These are phyloP conservation scores for Houttuynia cordata DNA, from an alignment of 164 flowering plant species.

Conservation along the genomic window DNA sequence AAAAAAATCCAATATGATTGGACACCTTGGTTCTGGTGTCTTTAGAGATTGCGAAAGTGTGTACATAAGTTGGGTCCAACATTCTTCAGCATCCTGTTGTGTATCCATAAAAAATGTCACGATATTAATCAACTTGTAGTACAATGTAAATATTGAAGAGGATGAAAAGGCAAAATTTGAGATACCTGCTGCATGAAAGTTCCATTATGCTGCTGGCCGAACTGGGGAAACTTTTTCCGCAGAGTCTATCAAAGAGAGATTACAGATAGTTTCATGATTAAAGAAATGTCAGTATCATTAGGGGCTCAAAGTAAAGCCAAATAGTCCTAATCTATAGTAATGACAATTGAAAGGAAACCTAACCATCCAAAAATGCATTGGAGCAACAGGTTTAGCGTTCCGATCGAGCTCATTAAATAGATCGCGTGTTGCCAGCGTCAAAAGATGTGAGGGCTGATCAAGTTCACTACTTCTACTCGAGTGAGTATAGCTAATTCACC, in stretches of 20 bases:
- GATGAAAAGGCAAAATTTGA: background rate
- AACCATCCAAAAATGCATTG: constrained; percentile 96
- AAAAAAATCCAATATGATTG: background rate
- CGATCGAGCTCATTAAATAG: constrained; percentile 79
- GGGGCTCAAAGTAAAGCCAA: background rate
- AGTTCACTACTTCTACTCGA: constrained; percentile 60
- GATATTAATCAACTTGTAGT: background rate
- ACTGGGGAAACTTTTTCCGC: constrained; percentile 88
- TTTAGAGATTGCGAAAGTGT: constrained; percentile 79
- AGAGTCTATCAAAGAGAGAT: constrained; percentile 41
- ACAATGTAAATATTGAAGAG: background rate
- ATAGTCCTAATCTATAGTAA: background rate
- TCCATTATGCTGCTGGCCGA: constrained; percentile 83
- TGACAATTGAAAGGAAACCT: constrained; percentile 7
- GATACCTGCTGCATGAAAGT: constrained; percentile 88
- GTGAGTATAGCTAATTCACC: constrained; percentile 42
- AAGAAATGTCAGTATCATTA: constrained; percentile 1
- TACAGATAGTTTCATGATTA: constrained; percentile 22
- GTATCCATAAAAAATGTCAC: constrained; percentile 2
- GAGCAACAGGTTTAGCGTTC: constrained; percentile 85
- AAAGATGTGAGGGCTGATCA: constrained; percentile 78
- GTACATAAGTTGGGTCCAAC: constrained; percentile 88
- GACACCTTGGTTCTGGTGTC: constrained; percentile 48
- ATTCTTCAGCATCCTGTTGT: constrained; percentile 94
- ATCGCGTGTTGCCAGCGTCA: constrained; percentile 86